Evolutionary conservation across 116 monocot genomes (phyloP), one percentile per base, ranked within the genome.

Genomic region (Cymodocea nodosa): DNA sequence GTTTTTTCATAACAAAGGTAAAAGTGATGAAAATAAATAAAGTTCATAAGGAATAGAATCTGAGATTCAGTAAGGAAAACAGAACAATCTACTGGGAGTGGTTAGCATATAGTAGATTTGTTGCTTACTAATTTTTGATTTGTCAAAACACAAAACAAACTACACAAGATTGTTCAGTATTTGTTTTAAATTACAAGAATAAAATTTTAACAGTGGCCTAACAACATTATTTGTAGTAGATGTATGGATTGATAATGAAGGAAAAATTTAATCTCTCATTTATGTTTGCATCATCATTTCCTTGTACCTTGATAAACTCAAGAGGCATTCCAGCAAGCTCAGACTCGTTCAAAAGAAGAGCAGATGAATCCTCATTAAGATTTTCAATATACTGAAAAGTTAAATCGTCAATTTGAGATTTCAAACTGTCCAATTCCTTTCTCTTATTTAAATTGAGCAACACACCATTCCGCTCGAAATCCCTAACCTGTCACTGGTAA

Each of bases 401-500:
- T 65, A 92, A 77, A 23, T 84, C 84, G 56, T 92, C 89, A 19
- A 98, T 84, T 70, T 74, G 76, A 68, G 79, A 83, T 66, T 55
- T 80, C 63, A 99, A 70, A 62, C 65, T 81, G 56, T 99, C 84
- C 79, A 92, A 56, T 80, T 92, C 89, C 6, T 73, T 82, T 82
- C 66, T 89, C 74, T 89, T 89, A 75, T 69, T 83, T 22, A 77
- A 69, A 77, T 73, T 81, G 71, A 99, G 80, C 52, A 74, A 79
- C 49, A 71, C 78, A 62, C 99, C 99, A 87, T 81, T 83, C 10
- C 92, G 85, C 71, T 99, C 89, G 74, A 86, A 92, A 79, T 99
- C 99, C 71, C 68, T 81, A 58, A 92, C 79, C 99, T 99, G 92
- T 85, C 78, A 80, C 68, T 73, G 74, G 58, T 35, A 56, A 71